Evolutionary conservation across 2,329 filamentous ascomycete genomes (phyloP).

Genomic region (Coleophoma cylindrospora): DNA sequence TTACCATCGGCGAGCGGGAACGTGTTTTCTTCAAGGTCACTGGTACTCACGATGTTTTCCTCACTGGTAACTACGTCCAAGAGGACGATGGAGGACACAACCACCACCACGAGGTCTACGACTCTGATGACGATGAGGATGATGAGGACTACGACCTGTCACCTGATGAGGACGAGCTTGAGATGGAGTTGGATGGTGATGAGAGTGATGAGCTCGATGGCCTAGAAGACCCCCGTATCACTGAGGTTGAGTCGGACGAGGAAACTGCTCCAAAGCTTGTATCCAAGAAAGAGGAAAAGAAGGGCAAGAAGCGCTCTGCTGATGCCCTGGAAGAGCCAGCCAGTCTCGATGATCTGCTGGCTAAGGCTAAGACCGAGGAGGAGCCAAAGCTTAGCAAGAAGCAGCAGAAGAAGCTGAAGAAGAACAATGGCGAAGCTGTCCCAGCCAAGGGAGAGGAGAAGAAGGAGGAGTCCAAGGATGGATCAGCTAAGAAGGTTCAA

Average conservation of each 20-base stretch:
- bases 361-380: constrained; percentile 63
- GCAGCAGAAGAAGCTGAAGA: constrained; percentile 97
- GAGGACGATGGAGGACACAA: constrained; percentile 52
- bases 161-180: constrained; percentile 73
- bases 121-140: constrained; percentile 56
- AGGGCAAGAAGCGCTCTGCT: constrained; percentile 69
- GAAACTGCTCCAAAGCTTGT: constrained; percentile 65
- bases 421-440: constrained; percentile 90
- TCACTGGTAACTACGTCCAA: constrained; percentile 95
- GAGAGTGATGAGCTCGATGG: constrained; percentile 75
- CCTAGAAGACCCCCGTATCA: constrained; percentile 74
- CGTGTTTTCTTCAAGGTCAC: constrained; percentile 87
- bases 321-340: constrained; percentile 61
- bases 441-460: constrained; percentile 55
- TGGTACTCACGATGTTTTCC: constrained; percentile 83
- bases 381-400: constrained; percentile 87
- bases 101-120: constrained; percentile 54
- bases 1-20: constrained; percentile 86
- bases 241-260: constrained; percentile 76
- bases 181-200: constrained; percentile 45
- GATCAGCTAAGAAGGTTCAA: constrained; percentile 73
- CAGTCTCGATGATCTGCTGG: constrained; percentile 78
- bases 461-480: constrained; percentile 44
- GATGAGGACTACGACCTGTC: constrained; percentile 77
- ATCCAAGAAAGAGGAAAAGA: constrained; percentile 24